Evolutionary conservation across 495 filamentous ascomycete genomes (phyloP), one percentile per base, ranked within the genome.

Genomic region (Penicillium alfredii): DNA sequence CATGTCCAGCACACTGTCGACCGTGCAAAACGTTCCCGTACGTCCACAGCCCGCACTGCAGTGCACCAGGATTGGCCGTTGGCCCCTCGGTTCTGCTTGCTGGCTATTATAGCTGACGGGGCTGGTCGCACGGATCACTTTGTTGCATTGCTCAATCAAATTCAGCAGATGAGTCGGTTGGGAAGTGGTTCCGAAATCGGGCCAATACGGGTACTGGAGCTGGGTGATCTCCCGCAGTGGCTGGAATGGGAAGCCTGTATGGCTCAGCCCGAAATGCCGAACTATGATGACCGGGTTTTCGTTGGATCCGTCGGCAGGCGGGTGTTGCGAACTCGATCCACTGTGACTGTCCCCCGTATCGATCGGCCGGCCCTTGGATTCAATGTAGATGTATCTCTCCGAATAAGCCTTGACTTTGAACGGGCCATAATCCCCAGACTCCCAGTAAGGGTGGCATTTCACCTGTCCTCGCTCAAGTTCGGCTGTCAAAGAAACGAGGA

Each of bases 401-500:
- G 86, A 87, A 22, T 94, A 69, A 13, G 72, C 66, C 30, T 82
- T 84, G 16, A 98, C 73, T 54, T 74, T 77, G 31, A 95, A 74
- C 13, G 79, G 70, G 1, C 93, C 92, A 55, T 92, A 96, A 37
- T 81, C 73, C 30, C 75, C 77, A n/a, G 71, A 74, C 21, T 77
- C 66, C 92, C 92, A 98, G 56, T 94, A 98, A 1, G 83, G 82
- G 55, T 98, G 88, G 39, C 89, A 92, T 59, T 97, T 98, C 11
- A 90, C 69, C 49, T 95, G 93, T 6, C 93, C 90, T 16, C 92
- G 85, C 68, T 98, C 92, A 15, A 80, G 69, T 57, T 98, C 92
- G n/a, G 92, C 90, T 3, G 92, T 97, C 37, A 98, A 70, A 74
- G 95, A 95, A 42, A 98, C 89, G 36, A 98, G 77, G 18, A 97